Conservation (phyloP, 805 yeast genomes). For the Jamesozyma piceae region DNA sequence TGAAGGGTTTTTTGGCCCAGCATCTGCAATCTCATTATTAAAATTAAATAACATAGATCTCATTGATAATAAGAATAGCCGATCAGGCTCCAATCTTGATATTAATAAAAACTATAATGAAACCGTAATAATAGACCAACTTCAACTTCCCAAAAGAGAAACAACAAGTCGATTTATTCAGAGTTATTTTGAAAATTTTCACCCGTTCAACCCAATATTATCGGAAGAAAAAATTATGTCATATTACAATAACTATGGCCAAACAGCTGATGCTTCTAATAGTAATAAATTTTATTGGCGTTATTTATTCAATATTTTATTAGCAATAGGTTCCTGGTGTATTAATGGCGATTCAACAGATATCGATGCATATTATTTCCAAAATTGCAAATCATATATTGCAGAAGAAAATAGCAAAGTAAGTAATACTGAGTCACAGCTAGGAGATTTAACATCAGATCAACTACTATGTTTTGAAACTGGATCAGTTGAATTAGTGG, state of each 20-base stretch:
- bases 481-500: conserved; percentile 48
- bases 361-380: conserved; percentile 48
- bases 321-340: conserved; percentile 67
- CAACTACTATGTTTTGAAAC: conserved; percentile 39
- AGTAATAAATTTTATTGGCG: conserved; percentile 36
- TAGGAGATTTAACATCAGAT: background rate
- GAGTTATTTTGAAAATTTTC: conserved; percentile 50
- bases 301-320: conserved; percentile 44
- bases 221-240: conserved; percentile 45
- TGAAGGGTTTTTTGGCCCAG: conserved; percentile 54
- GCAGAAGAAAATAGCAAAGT: background rate
- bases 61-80: background rate
- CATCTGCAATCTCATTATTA: conserved; percentile 48
- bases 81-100: background rate
- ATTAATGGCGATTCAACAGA: conserved; percentile 42
- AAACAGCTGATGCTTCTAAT: background rate
- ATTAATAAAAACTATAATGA: background rate
- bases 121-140: conserved; percentile 1
- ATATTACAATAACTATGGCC: conserved; percentile 31
- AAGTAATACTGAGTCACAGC: background rate
- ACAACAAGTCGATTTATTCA: conserved; percentile 31
- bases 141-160: conserved; percentile 2
- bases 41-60: conserved; percentile 26
- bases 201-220: conserved; percentile 52
- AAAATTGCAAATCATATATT: conserved; percentile 37